A percentile compares a stretch with the other conserved stretches of the same genome.
Conservation (phyloP, 1,284 basidiomycete species). For the Crepidotus sp. region DNA sequence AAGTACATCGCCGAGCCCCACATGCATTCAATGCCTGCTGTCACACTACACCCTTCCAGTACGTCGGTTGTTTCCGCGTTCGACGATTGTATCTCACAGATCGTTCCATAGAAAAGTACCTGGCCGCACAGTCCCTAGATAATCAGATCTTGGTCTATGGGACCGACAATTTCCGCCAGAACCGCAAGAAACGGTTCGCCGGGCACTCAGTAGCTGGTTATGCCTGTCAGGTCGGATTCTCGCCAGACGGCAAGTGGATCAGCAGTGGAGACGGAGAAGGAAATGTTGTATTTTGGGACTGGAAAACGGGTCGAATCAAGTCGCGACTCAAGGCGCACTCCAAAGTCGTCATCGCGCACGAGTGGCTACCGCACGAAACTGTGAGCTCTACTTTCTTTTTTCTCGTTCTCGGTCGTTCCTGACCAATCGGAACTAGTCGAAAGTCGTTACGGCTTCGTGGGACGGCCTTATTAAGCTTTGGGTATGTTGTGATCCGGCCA, state of each 20-base stretch:
- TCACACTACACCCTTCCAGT: slow-evolving; percentile 91
- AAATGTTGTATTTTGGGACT: slow-evolving; percentile 98
- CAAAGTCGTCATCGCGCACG: slow-evolving; percentile 94
- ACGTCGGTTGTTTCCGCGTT: slow-evolving; percentile 29
- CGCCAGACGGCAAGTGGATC: slow-evolving; percentile 96
- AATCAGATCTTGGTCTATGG: slow-evolving; percentile 97
- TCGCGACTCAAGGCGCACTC: slow-evolving; percentile 83
- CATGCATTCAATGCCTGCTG: slow-evolving; percentile 99
- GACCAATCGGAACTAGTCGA: slow-evolving; percentile 50
- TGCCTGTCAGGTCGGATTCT: slow-evolving; percentile 94
- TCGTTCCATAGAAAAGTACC: slow-evolving; percentile 72
- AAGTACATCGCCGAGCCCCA: slow-evolving; percentile 99
- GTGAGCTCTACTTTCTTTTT: slow-evolving; percentile 39
- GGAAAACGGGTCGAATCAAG: slow-evolving; percentile 94
- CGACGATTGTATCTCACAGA: slow-evolving; percentile 14
- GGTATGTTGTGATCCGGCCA: slow-evolving; percentile 36
- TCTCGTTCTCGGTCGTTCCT: slow-evolving; percentile 4
- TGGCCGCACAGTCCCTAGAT: slow-evolving; percentile 95
- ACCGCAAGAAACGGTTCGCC: slow-evolving; percentile 95
- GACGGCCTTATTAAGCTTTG: slow-evolving; percentile 96
- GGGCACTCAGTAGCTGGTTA: slow-evolving; percentile 96
- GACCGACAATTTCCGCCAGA: slow-evolving; percentile 95
- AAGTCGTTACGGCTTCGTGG: slow-evolving; percentile 94
- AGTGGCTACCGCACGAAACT: slow-evolving; percentile 96
- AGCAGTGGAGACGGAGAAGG: slow-evolving; percentile 93